These are phyloP conservation scores for Agastache rugosa DNA, from an alignment of 257 asterid genomes.

Conservation along the genomic window DNA sequence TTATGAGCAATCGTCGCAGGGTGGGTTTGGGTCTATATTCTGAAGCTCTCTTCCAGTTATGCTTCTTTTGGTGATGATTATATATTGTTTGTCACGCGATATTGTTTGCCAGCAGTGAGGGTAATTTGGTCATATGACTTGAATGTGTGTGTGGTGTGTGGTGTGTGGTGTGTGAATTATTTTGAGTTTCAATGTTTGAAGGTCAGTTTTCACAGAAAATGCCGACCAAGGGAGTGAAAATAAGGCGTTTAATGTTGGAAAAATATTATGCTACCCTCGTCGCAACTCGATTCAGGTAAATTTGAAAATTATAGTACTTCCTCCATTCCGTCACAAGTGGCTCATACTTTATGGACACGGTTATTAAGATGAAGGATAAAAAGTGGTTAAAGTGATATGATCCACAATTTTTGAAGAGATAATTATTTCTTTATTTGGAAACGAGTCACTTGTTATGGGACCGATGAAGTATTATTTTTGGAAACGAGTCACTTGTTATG, in stretches of 20 bases:
- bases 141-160: neutral
- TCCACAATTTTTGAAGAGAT: no score
- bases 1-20: neutral
- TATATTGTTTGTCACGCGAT: neutral
- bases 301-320: no score
- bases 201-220: neutral
- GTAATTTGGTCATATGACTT: neutral
- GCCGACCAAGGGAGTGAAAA: neutral
- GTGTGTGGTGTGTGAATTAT: neutral
- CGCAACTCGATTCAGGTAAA: neutral
- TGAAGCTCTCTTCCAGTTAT: neutral
- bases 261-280: neutral
- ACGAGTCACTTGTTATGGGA: no score
- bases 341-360: no score
- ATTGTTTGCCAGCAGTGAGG: neutral
- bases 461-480: no score
- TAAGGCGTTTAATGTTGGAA: neutral
- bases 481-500: no score
- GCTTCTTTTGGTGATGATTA: neutral
- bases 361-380: no score
- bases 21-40: neutral
- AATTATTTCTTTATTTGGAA: no score
- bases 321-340: no score
- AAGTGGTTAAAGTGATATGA: no score
- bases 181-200: neutral